Evolutionary conservation across 495 filamentous ascomycete genomes (phyloP).

Genomic region (Astrocystis sublimbata): DNA sequence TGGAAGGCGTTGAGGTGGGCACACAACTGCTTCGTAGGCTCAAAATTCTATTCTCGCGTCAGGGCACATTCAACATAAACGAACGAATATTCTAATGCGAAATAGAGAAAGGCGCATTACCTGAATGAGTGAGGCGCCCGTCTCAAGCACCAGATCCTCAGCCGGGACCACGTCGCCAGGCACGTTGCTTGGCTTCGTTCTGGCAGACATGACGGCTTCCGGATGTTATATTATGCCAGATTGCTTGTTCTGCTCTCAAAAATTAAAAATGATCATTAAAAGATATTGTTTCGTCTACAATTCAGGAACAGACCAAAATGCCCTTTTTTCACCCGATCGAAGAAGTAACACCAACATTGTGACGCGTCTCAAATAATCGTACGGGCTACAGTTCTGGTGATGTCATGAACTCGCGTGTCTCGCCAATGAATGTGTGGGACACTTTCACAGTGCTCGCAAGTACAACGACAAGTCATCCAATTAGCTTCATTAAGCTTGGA

Average conservation of each 20-base stretch:
- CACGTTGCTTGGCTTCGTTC: slow-evolving; percentile 13
- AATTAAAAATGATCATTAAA: too few relatives aligned
- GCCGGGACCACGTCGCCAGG: slow-evolving; percentile 26
- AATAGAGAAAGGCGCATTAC: not conserved
- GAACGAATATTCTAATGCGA: too few relatives aligned
- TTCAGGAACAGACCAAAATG: too few relatives aligned
- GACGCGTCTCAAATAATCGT: not conserved
- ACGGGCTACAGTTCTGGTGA: not conserved
- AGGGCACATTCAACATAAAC: slow-evolving; percentile 15
- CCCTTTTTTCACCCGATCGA: not conserved
- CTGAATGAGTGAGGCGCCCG: slow-evolving; percentile 32
- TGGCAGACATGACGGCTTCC: slow-evolving; percentile 7
- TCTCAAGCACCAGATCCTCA: slow-evolving; percentile 30
- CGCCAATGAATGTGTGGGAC: not conserved
- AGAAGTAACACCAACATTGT: not conserved
- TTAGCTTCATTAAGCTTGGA: not conserved
- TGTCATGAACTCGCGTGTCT: not conserved
- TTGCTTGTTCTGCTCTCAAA: not conserved
- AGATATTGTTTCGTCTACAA: too few relatives aligned
- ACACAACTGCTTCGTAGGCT: slow-evolving; percentile 74
- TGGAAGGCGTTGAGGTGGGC: slow-evolving; percentile 87
- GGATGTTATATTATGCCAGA: not conserved
- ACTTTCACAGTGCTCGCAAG: too few relatives aligned
- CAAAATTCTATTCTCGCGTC: slow-evolving; percentile 55
- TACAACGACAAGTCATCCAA: not conserved